Evolutionary conservation across 1,139 yeast species (phyloP).

Genomic region (Yamadazyma oceani): DNA sequence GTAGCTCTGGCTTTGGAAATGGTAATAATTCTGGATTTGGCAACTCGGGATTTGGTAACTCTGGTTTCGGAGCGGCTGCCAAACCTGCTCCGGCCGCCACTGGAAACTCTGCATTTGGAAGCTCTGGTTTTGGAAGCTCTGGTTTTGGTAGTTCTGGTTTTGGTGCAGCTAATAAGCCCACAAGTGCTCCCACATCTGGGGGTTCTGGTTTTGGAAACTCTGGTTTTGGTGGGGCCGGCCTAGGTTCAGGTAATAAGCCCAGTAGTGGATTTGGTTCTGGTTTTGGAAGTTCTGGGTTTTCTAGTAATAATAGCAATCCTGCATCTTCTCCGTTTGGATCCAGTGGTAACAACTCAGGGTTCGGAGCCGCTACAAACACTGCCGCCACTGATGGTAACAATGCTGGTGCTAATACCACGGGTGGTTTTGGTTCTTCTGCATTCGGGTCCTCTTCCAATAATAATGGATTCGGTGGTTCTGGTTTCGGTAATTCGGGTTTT

Average conservation of each 20-base stretch:
- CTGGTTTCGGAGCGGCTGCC: slow-evolving; percentile 1
- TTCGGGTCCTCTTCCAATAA: slow-evolving; percentile 11
- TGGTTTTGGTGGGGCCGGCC: slow-evolving; percentile 11
- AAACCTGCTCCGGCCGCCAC: slow-evolving; percentile 11
- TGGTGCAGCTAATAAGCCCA: too few species aligned
- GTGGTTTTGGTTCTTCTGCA: slow-evolving; percentile 5
- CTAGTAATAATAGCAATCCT: too few species aligned
- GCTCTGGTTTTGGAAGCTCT: slow-evolving; percentile 9
- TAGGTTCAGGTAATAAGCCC: too few species aligned
- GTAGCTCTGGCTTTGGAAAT: slow-evolving; percentile 2
- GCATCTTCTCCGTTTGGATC: not conserved
- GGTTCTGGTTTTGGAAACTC: slow-evolving; percentile 9
- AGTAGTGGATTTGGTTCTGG: slow-evolving; percentile 6
- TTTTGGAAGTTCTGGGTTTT: slow-evolving; percentile 10
- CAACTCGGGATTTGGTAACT: slow-evolving; percentile 6
- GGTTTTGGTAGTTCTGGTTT: slow-evolving; percentile 12
- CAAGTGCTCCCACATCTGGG: slow-evolving; percentile 8
- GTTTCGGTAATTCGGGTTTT: slow-evolving; percentile 2
- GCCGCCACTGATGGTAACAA: slow-evolving; percentile 6
- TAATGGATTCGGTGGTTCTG: slow-evolving; percentile 4
- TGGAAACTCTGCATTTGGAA: slow-evolving; percentile 8
- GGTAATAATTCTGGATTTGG: slow-evolving; percentile 5
- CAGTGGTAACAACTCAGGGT: slow-evolving; percentile 5
- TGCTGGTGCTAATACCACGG: slow-evolving; percentile 7
- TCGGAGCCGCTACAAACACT: slow-evolving; percentile 9